Conservation (phyloP, 2,329 filamentous ascomycete genomes). For the Albifimbria verrucaria region DNA sequence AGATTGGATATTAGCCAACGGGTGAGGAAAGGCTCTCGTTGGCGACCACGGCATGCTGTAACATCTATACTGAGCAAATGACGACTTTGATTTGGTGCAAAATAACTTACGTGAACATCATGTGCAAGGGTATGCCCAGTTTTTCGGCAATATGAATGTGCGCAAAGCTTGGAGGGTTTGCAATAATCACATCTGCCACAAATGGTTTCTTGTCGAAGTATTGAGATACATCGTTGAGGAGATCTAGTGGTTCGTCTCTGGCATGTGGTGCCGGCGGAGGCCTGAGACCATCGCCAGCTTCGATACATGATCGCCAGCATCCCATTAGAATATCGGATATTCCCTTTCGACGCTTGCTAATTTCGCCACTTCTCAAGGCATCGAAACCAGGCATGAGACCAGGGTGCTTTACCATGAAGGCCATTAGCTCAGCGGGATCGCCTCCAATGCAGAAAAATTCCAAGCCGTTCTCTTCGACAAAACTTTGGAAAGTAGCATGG, state of each 20-base stretch:
- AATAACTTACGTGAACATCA: constrained; percentile 80
- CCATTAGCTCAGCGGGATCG: constrained; percentile 73
- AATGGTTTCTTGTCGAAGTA: constrained; percentile 58
- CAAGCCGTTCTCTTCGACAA: constrained; percentile 66
- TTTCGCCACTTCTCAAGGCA: constrained; percentile 71
- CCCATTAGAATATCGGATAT: constrained; percentile 79
- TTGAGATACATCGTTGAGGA: constrained; percentile 30
- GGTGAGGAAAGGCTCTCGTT: constrained; percentile 81
- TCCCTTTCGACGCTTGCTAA: constrained; percentile 69
- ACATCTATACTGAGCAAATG: background rate
- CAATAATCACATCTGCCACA: constrained; percentile 78
- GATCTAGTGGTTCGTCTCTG: constrained; percentile 43
- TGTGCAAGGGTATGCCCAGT: constrained; percentile 69
- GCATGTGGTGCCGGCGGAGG: constrained; percentile 44
- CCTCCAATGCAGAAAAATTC: constrained; percentile 78
- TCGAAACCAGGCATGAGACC: constrained; percentile 82
- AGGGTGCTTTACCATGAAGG: constrained; percentile 89
- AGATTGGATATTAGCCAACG: constrained; percentile 75
- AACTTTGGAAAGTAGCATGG: constrained; percentile 63
- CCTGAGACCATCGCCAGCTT: constrained; percentile 66
- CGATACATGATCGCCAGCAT: constrained; percentile 83
- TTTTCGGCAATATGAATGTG: constrained; percentile 75
- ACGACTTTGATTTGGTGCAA: too few species aligned
- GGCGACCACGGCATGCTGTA: constrained; percentile 90
- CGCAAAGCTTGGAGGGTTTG: constrained; percentile 74